A percentile compares a stretch with the other conserved stretches of the same genome.
Evolutionary conservation across 805 yeast species (phyloP).

Genomic region (Schwanniomyces vanrijiae): DNA sequence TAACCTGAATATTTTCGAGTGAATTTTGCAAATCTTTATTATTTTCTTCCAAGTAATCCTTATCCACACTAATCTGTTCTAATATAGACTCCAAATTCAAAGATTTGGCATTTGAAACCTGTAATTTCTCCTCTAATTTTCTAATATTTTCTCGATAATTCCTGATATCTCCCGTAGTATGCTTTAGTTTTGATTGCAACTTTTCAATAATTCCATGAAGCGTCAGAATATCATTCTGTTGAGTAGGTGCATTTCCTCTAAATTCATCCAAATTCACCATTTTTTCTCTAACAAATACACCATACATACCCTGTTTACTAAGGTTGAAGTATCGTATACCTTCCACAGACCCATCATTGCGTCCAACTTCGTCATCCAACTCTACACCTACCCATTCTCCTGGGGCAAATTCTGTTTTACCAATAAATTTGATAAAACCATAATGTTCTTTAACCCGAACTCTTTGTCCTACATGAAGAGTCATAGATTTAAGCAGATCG

Average conservation of each 20-base stretch:
- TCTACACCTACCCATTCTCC: constrained; percentile 58
- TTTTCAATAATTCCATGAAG: constrained; percentile 22
- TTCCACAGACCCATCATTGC: constrained; percentile 49
- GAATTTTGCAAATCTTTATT: constrained; percentile 26
- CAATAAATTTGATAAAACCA: constrained; percentile 53
- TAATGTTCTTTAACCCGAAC: constrained; percentile 37
- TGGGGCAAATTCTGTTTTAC: constrained; percentile 55
- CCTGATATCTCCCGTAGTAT: constrained; percentile 22
- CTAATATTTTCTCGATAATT: constrained; percentile 17
- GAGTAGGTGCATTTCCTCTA: neutral
- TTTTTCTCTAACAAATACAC: constrained; percentile 50
- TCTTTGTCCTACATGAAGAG: constrained; percentile 19
- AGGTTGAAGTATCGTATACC: constrained; percentile 43
- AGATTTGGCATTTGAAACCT: constrained; percentile 1
- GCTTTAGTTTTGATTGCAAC: constrained; percentile 47
- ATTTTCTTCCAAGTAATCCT: constrained; percentile 39
- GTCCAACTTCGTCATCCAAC: constrained; percentile 40
- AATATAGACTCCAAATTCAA: constrained; percentile 18
- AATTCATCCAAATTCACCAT: constrained; percentile 13
- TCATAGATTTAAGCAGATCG: neutral
- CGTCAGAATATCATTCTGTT: neutral
- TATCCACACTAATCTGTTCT: constrained; percentile 42
- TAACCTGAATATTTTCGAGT: constrained; percentile 20
- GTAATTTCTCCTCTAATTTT: constrained; percentile 9
- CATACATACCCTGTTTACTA: constrained; percentile 30